phyloP scores from a whole-genome alignment of 2,329 filamentous ascomycete species.

The Trichoderma sp. region DNA sequence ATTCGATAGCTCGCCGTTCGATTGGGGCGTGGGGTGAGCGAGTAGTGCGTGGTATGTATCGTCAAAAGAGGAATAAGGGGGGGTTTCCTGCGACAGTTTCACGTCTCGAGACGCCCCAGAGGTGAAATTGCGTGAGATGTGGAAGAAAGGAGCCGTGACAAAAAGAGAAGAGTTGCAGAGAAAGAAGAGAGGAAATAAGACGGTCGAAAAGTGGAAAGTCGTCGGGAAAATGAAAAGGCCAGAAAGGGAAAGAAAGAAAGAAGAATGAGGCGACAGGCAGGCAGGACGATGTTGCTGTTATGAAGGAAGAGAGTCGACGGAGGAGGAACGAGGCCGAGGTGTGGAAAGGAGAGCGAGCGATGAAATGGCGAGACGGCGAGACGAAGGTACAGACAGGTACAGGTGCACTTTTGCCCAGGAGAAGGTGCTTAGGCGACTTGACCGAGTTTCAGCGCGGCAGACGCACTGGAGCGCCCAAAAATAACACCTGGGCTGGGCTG shows the following conservation, averaged over 20 bases:
- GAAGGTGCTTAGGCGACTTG: slow-evolving; percentile 9
- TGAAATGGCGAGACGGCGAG: slow-evolving; percentile 7
- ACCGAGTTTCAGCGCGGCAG: slow-evolving; percentile 16
- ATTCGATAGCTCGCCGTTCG: slow-evolving; percentile 17
- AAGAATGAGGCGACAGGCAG: slow-evolving; percentile 2
- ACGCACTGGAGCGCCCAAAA: slow-evolving; percentile 10
- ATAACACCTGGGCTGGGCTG: slow-evolving; percentile 14
- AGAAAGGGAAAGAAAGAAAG: neutral
- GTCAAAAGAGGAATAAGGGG: slow-evolving; percentile 21
- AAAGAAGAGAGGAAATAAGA: neutral
- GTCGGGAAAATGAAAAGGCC: neutral
- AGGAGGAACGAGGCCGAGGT: neutral
- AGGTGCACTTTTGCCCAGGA: slow-evolving; percentile 6
- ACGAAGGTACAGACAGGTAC: neutral
- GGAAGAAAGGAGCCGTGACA: slow-evolving; percentile 4
- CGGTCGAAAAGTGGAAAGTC: slow-evolving; percentile 1
- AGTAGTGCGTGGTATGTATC: neutral
- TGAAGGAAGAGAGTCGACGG: slow-evolving; percentile 2
- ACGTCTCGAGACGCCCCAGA: slow-evolving; percentile 14
- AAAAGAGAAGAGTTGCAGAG: slow-evolving; percentile 4
- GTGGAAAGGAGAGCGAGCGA: slow-evolving; percentile 23
- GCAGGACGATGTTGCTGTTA: slow-evolving; percentile 2
- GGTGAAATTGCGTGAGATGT: slow-evolving; percentile 6
- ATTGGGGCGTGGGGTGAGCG: slow-evolving; percentile 12
- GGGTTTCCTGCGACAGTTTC: slow-evolving; percentile 25